Percentiles rank a stretch among this genome's conserved stretches.
These are phyloP conservation scores for Lodderomyces orthopsilosis DNA, from an alignment of 1,139 yeast species.

Conservation along the genomic window DNA sequence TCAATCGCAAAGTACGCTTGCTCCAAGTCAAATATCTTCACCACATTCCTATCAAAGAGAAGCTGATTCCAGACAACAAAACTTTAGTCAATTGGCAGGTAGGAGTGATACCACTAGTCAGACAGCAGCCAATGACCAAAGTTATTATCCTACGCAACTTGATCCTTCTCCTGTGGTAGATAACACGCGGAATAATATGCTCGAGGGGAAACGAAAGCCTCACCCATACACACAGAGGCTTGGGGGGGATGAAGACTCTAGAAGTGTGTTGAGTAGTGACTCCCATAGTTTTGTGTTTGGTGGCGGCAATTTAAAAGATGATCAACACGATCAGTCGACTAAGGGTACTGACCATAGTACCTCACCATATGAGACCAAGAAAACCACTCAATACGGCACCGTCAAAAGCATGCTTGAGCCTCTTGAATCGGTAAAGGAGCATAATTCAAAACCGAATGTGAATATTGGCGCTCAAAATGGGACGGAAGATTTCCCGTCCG, in stretches of 20 bases:
- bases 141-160: background rate
- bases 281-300: constrained; percentile 34
- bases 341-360: constrained; percentile 9
- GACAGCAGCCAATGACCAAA: background rate
- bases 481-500: background rate
- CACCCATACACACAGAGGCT: constrained; percentile 20
- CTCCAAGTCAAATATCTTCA: background rate
- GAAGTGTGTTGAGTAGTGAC: constrained; percentile 19
- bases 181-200: background rate
- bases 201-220: background rate
- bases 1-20: constrained; percentile 1
- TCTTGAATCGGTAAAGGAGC: background rate
- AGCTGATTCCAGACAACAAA: background rate
- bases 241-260: constrained; percentile 8
- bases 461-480: background rate
- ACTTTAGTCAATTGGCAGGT: background rate
- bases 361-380: background rate
- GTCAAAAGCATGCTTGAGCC: constrained; percentile 1
- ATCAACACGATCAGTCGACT: background rate
- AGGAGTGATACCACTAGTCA: background rate
- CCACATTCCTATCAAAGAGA: background rate
- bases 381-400: background rate
- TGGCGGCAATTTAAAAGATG: constrained; percentile 2
- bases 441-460: background rate
- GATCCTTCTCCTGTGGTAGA: background rate